phyloP scores from a whole-genome alignment of 768 basidiomycete species.

The Amanita phalloides region DNA sequence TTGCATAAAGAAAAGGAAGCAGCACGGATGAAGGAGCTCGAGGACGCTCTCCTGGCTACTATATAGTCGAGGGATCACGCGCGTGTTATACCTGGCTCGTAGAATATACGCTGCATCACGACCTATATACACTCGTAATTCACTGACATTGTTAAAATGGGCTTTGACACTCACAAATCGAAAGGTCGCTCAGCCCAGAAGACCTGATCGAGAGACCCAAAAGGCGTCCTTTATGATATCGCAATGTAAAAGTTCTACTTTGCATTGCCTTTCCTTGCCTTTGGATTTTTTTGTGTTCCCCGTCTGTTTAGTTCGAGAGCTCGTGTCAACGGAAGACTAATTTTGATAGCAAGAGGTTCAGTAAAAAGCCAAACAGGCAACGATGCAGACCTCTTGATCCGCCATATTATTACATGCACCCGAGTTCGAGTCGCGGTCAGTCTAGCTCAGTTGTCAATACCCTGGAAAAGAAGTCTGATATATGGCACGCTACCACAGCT shows the following conservation, averaged over 20 bases:
- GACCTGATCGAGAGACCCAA: slow-evolving; percentile 53
- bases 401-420: background rate
- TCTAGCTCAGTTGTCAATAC: background rate
- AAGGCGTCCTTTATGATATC: slow-evolving; percentile 79
- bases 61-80: slow-evolving; percentile 13
- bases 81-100: background rate
- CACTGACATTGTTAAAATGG: background rate
- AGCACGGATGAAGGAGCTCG: slow-evolving; percentile 47
- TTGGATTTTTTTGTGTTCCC: slow-evolving; percentile 10
- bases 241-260: slow-evolving; percentile 58
- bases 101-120: background rate
- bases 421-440: background rate
- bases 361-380: background rate
- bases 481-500: background rate
- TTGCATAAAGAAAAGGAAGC: slow-evolving; percentile 40
- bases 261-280: slow-evolving; percentile 17
- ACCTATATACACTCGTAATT: background rate
- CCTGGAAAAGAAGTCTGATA: background rate
- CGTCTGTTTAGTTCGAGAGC: slow-evolving; percentile 3
- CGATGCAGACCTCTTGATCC: background rate
- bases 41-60: slow-evolving; percentile 52
- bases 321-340: background rate
- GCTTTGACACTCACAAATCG: background rate
- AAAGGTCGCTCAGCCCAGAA: slow-evolving; percentile 30
- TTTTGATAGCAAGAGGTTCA: background rate